These are phyloP conservation scores for Stephania japonica DNA, from an alignment of 164 flowering plant genomes.

Conservation along the genomic window DNA sequence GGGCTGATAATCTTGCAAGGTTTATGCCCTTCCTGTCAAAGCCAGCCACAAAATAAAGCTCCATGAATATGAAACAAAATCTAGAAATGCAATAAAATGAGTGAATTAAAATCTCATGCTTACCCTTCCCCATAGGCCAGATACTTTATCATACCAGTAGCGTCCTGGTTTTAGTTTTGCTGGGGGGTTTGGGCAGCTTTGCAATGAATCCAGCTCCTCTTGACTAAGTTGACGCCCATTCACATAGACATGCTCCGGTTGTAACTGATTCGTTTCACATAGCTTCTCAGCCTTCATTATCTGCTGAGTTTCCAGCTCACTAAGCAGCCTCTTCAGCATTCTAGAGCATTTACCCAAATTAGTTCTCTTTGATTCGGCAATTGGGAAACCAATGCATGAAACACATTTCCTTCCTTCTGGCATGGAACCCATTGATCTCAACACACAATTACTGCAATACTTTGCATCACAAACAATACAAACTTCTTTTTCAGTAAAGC, in stretches of 20 bases:
- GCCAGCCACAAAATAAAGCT: conserved; percentile 15
- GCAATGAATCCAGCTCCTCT: conserved; percentile 69
- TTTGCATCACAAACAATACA: conserved; percentile 95
- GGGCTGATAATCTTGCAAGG: conserved; percentile 77
- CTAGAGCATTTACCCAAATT: conserved; percentile 86
- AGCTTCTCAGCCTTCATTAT: conserved; percentile 83
- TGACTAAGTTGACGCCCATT: conserved; percentile 73
- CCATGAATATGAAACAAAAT: conserved; percentile 9
- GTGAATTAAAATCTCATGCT: conserved; percentile 11
- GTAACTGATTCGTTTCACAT: conserved; percentile 85
- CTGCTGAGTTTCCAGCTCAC: conserved; percentile 64
- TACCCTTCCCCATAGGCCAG: conserved; percentile 99
- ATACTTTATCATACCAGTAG: conserved; percentile 98
- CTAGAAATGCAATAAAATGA: conserved; percentile 1
- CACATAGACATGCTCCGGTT: conserved; percentile 66
- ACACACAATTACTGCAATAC: conserved; percentile 85
- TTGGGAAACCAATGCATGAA: conserved; percentile 74
- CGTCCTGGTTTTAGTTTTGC: conserved; percentile 85
- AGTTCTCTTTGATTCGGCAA: conserved; percentile 69
- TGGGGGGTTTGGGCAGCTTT: conserved; percentile 81
- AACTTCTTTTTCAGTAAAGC: conserved; percentile 89
- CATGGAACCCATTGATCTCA: conserved; percentile 99
- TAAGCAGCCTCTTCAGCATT: conserved; percentile 72
- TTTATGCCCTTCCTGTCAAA: conserved; percentile 84
- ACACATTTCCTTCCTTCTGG: conserved; percentile 99